Conservation (phyloP, 2,329 filamentous ascomycete genomes). For the Calcarisporium arbuscula region DNA sequence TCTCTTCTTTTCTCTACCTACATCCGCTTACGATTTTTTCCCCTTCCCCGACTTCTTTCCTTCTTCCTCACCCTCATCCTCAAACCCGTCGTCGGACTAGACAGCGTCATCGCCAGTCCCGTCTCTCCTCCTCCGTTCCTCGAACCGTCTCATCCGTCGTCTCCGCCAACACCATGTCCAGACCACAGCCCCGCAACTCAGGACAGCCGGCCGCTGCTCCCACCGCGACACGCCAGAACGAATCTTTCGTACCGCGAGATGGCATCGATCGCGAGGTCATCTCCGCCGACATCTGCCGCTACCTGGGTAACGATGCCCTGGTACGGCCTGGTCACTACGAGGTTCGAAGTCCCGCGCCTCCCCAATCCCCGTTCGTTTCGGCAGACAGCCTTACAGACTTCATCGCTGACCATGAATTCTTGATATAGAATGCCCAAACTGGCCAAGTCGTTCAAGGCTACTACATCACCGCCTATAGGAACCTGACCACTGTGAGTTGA, state of each 20-base stretch:
- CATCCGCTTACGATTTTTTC: slow-evolving; percentile 11
- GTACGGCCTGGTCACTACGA: slow-evolving; percentile 69
- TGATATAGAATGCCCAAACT: slow-evolving; percentile 43
- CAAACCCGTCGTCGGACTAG: too few species aligned
- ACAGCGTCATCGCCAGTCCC: too few species aligned
- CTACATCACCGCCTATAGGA: slow-evolving; percentile 73
- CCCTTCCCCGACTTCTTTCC: slow-evolving; percentile 14
- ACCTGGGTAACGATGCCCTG: slow-evolving; percentile 75
- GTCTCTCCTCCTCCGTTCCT: slow-evolving; percentile 10
- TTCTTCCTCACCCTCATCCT: slow-evolving; percentile 11
- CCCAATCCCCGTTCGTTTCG: background rate
- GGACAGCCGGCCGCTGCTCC: slow-evolving; percentile 25
- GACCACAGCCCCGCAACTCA: slow-evolving; percentile 32
- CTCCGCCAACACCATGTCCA: slow-evolving; percentile 27
- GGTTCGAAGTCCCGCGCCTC: slow-evolving; percentile 32
- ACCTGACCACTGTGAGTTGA: slow-evolving; percentile 64
- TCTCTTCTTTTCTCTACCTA: slow-evolving; percentile 14
- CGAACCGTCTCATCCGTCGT: slow-evolving; percentile 5
- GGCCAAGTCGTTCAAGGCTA: slow-evolving; percentile 63
- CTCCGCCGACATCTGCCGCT: slow-evolving; percentile 77
- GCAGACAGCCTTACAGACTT: background rate
- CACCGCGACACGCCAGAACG: slow-evolving; percentile 54
- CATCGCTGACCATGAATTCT: background rate
- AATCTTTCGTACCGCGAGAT: slow-evolving; percentile 75
- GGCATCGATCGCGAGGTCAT: slow-evolving; percentile 81